Base-by-base conservation (phyloP, 2,329 filamentous ascomycete species). In the Blumeria hordei region DNA sequence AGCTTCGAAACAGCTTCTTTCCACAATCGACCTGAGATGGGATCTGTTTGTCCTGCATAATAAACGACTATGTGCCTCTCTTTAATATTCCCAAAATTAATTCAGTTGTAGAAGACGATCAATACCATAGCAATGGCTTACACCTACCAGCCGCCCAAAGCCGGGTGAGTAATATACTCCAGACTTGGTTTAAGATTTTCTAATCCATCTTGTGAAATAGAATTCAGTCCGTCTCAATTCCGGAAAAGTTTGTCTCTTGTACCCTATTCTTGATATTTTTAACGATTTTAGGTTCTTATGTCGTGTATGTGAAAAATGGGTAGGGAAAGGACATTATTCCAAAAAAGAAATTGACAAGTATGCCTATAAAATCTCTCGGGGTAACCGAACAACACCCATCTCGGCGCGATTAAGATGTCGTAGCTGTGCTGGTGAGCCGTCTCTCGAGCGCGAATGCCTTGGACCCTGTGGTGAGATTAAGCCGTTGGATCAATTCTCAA, bases 401-500 rank as follows among this genome's bases (percentile, higher is more conserved):
- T 41, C 41, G 18, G 60, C 61, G 9, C 53, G 57, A n/a, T 54
- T 63, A 8, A 60, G 64, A 5, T 78, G 75, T 62, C 61, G 65
- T 6, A 39, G 55, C 0, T 78, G 75, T 57, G 66, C 68, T 36
- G 69, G 69, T 4, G 60, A 61, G 11, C 68, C 69, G 50, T 58
- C 67, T 1, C 63, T 68, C 3, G 75, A 78, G 59, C 60, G 77
- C 33, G 33, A 66, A 9, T 78, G 75, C 59, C 62, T 59, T 35
- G 64, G 69, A 36, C 61, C 60, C 37, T 78, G 76, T 60, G 62
- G 67, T 16, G 61, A 68, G 56, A 68, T 64, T 1, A 75, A 75
- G 59, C 64, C 55, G 1, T 56, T 75, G 1, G 69, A 72, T 6
- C 65, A 66, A 0, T 79, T 76, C 59, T 69, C 71, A n/a, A 77